Conservation (phyloP, 2,329 filamentous ascomycete species). For the Fusarium sp. region DNA sequence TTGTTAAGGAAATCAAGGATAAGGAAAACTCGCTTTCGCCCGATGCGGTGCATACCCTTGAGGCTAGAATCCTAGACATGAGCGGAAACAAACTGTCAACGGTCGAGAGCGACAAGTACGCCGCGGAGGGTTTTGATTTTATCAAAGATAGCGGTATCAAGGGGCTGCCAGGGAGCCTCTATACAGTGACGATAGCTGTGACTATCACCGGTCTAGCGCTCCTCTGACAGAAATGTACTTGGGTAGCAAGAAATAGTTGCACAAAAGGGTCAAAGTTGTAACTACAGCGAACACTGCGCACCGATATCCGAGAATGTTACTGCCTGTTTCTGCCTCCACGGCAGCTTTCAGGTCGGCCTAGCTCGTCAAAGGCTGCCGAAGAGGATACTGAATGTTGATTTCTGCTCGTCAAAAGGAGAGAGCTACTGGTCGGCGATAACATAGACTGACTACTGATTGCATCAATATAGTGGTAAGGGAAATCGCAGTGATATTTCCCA, state of each 20-base stretch:
- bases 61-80: not conserved
- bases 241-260: no score
- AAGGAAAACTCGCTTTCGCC: not conserved
- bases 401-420: not conserved
- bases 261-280: not conserved
- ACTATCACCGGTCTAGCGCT: not conserved
- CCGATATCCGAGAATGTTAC: not conserved
- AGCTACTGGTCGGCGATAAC: not conserved
- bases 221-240: not conserved
- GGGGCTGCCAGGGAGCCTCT: accelerated
- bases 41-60: not conserved
- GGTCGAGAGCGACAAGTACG: not conserved
- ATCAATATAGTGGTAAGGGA: not conserved
- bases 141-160: not conserved
- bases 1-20: not conserved
- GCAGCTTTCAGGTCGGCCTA: not conserved
- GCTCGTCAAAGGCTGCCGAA: not conserved
- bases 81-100: not conserved
- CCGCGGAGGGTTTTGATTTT: not conserved
- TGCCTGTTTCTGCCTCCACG: accelerated
- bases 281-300: not conserved
- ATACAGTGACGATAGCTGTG: not conserved
- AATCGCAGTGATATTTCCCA: not conserved
- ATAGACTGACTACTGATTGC: not conserved
- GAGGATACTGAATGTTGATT: not conserved